Percentiles rank a stretch among this genome's conserved stretches.
Conservation (phyloP, 208 protist species). For the Leishmania major region DNA sequence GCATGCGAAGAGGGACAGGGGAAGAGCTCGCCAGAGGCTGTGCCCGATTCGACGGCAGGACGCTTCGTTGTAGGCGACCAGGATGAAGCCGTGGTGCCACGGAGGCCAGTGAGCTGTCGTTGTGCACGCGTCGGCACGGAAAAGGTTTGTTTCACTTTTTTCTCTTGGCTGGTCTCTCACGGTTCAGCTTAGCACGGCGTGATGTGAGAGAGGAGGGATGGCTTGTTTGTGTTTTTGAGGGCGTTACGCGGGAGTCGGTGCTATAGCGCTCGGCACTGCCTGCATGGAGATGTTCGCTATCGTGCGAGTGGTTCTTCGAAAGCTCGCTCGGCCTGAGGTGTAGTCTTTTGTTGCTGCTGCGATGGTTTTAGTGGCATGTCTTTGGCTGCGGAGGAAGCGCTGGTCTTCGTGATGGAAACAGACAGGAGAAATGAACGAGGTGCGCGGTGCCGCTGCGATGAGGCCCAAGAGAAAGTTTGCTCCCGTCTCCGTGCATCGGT, state of each 20-base stretch:
- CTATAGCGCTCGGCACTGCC: too few species aligned
- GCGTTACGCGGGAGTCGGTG: too few species aligned
- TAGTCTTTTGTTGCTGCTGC: neutral
- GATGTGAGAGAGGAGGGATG: too few species aligned
- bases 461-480: neutral
- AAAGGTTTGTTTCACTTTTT: too few species aligned
- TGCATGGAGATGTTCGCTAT: too few species aligned
- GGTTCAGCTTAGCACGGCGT: too few species aligned
- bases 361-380: neutral
- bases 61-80: neutral
- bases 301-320: too few species aligned
- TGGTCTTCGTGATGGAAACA: neutral
- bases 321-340: too few species aligned
- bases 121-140: neutral
- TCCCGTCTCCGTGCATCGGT: neutral
- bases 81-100: neutral
- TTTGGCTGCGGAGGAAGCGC: neutral
- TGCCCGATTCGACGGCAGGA: neutral
- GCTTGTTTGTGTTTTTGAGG: too few species aligned
- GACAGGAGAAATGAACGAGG: neutral
- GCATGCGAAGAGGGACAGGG: too few species aligned
- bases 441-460: neutral
- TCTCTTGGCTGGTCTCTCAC: too few species aligned
- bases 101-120: neutral
- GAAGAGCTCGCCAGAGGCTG: too few species aligned